phyloP scores from a whole-genome alignment of 257 asterid species.

The Jacaranda mimosifolia region DNA sequence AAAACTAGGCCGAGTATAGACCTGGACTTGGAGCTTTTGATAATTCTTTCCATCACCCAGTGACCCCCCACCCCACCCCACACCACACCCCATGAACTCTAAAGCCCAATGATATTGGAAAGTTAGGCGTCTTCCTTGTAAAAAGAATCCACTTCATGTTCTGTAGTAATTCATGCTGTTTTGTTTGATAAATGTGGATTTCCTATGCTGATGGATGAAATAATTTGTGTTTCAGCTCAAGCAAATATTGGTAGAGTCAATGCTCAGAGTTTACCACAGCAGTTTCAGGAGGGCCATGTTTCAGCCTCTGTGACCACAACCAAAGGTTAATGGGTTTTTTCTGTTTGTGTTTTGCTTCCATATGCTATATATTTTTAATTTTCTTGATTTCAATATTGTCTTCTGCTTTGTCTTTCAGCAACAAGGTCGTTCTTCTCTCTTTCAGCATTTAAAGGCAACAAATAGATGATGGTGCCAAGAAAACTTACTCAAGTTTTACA shows the following conservation, averaged over 20 bases:
- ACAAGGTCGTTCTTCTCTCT: constrained; percentile 98
- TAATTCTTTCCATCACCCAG: neutral
- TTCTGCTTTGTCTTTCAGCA: constrained; percentile 66
- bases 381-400: constrained; percentile 24
- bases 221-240: constrained; percentile 61
- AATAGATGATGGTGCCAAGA: constrained; percentile 55
- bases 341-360: constrained; percentile 13
- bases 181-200: constrained; percentile 16
- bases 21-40: neutral
- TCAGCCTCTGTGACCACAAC: constrained; percentile 66
- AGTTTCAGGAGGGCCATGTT: constrained; percentile 69
- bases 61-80: neutral
- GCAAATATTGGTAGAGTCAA: constrained; percentile 55
- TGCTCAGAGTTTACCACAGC: constrained; percentile 66
- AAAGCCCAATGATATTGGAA: constrained; percentile 20
- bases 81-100: neutral
- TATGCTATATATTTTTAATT: neutral
- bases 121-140: neutral
- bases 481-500: constrained; percentile 19
- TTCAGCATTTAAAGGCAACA: constrained; percentile 96
- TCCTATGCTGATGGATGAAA: constrained; percentile 28
- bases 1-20: neutral
- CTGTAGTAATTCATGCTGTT: constrained; percentile 3
- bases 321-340: constrained; percentile 59
- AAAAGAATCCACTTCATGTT: constrained; percentile 3